Evolutionary conservation across 371 early-diverging fungal species (phyloP), one percentile per base, ranked within the genome.

Genomic region (Globomyces sp.): DNA sequence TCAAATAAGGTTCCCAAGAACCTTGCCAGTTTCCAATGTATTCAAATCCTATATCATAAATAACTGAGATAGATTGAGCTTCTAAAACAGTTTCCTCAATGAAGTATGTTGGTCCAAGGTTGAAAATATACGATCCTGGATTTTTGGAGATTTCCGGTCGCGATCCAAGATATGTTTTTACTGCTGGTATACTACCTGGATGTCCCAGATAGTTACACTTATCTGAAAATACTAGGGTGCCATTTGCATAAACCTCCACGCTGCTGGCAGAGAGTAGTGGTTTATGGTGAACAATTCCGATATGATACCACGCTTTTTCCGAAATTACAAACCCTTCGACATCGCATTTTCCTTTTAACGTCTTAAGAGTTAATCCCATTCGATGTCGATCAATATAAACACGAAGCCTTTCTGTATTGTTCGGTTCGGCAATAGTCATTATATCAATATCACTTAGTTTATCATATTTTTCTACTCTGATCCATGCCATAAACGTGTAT

Each of bases 21-120:
- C 87, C 90, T 68, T 88, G 90, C 62, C 86, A 90, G 59, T 86
- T 77, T 0, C 85, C 83, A 46, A 77, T 78, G 68, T 88, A 88
- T 0, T 88, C 81, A 37, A 86, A 83, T 3, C 89, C 88, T 3
- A 87, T 75, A 55, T 87, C 83, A 70, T 84, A 87, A 41, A 85
- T 79, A 4, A 85, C 74, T 55, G 78, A 81, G 57, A 89, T 73
- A 10, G 79, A 72, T 64, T 83, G 85, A 5, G 79, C 83, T 68
- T 87, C 87, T 62, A 90, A 61, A n/a, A 73, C 57, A 4, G 47
- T 45, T 47, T 75, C 76, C 45, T 76, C 77, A n/a, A 89, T 74
- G 2, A 90, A 74, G 57, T 89, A 88, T 8, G 78, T 77, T 13
- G 89, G 87, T 1, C 90, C 90, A 2, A 90, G 72, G 66, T 89